Evolutionary conservation across 73 alveolate species (phyloP), one percentile per base, ranked within the genome.

Genomic region (Paraurostyla sp.): DNA sequence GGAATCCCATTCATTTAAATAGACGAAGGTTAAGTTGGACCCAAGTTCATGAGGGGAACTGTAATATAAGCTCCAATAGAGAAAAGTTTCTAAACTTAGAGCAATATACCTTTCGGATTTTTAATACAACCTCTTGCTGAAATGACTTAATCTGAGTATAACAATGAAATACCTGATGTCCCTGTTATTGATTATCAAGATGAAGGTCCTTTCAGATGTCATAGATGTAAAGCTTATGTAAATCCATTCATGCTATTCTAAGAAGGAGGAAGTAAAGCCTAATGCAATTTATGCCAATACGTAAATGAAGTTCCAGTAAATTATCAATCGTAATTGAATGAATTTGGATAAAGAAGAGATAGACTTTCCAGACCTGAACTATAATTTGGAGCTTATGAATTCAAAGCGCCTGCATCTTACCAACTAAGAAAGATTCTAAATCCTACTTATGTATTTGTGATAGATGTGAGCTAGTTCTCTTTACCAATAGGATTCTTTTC

Each of bases 1-100:
- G 90, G 63, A 1, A 41, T 76, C n/a, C 94, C 94, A 16, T 76
- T 22, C 29, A 29, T 87, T 2, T 30, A 54, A 33, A 50, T 69
- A 20, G 97, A 93, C 87, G 96, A 94, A 76, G 98, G 98, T 18
- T 75, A 85, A 49, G 85, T 92, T 42, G 96, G 98, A 40, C 98
- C 98, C 22, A 89, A 91, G 46, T 86, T 52, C 46, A 91, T 91
- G 87, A 83, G 98, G 50, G 68, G 93, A 23, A 82, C 94, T 13
- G 52, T 76, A 56, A 22, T 42, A 0, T 13, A 29, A 18, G 49
- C 59, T 35, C 87, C 95, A 29, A 18, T 22, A 13, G 88, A 81
- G 27, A 22, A 27, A 27, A 4, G 29, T 22, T 25, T 73, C 27
- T 1, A 20, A 30, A 7, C 20, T 1, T 20, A 43, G 25, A 22